A percentile compares a stretch with the other conserved stretches of the same genome.
phyloP scores from a whole-genome alignment of 1,139 yeast species.

The Diutina catenulata region DNA sequence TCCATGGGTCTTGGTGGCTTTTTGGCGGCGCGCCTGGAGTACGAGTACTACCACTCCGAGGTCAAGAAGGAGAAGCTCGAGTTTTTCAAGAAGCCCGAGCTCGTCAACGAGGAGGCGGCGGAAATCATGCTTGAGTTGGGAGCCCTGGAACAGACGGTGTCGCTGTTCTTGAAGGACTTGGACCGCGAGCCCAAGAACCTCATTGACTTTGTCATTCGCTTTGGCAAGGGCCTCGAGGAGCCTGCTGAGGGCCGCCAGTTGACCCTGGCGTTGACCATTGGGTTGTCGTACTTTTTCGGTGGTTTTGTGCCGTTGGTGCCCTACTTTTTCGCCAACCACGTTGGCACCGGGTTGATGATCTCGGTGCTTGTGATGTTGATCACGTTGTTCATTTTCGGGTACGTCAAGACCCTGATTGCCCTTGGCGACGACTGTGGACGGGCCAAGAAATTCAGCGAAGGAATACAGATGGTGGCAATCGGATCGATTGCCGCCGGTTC shows the following conservation, averaged over 20 bases:
- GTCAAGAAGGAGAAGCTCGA: constrained; percentile 60
- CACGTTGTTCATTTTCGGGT: constrained; percentile 82
- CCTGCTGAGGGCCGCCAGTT: constrained; percentile 73
- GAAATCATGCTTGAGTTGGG: constrained; percentile 63
- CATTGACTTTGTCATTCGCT: constrained; percentile 62
- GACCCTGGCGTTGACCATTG: constrained; percentile 68
- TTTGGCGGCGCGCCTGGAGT: constrained; percentile 70
- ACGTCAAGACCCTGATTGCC: constrained; percentile 70
- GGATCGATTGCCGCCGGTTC: constrained; percentile 97
- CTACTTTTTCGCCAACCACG: constrained; percentile 63
- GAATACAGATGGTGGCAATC: constrained; percentile 80
- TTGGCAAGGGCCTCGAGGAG: constrained; percentile 67
- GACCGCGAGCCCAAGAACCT: constrained; percentile 55
- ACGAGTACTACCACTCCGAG: constrained; percentile 58
- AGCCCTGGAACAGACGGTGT: constrained; percentile 54
- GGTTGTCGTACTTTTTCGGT: constrained; percentile 63
- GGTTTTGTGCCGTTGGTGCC: constrained; percentile 76
- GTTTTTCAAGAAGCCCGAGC: constrained; percentile 54
- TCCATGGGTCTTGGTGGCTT: constrained; percentile 83
- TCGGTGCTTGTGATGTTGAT: constrained; percentile 76
- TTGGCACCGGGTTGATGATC: constrained; percentile 61
- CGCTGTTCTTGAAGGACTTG: constrained; percentile 56
- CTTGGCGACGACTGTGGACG: constrained; percentile 67
- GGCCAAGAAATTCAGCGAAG: constrained; percentile 57
- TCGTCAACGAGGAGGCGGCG: constrained; percentile 54